phyloP scores from a whole-genome alignment of 1,284 basidiomycete species.

The Leccinum variabile region DNA sequence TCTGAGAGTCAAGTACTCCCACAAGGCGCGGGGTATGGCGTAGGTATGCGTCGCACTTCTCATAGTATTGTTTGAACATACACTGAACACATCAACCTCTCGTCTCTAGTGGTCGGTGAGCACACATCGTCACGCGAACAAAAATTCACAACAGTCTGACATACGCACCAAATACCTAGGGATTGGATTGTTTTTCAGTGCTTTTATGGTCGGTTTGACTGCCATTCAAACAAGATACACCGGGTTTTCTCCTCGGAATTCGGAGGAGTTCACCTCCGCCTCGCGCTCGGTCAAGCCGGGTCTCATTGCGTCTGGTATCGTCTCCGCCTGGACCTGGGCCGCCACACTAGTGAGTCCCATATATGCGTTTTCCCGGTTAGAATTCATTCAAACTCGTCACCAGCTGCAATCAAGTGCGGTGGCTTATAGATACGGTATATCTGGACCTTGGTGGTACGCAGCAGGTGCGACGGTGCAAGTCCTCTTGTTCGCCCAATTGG shows the following conservation, averaged over 20 bases:
- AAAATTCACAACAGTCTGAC: not conserved
- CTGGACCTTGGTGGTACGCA: conserved; percentile 73
- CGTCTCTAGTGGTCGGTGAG: conserved; percentile 49
- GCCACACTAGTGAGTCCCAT: conserved; percentile 58
- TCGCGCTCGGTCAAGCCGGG: conserved; percentile 84
- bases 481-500: conserved; percentile 71
- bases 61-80: not conserved
- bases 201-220: conserved; percentile 72
- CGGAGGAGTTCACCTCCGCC: conserved; percentile 83
- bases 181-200: conserved; percentile 82
- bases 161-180: conserved; percentile 41
- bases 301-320: conserved; percentile 87
- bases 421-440: conserved; percentile 80
- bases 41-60: conserved; percentile 52
- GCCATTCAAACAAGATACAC: conserved; percentile 74
- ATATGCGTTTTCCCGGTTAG: not conserved
- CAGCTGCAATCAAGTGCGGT: conserved; percentile 77
- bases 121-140: not conserved
- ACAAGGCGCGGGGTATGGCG: conserved; percentile 79
- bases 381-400: conserved; percentile 8
- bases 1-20: conserved; percentile 45
- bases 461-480: conserved; percentile 72
- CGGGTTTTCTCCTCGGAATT: conserved; percentile 65
- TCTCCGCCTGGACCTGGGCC: conserved; percentile 85
- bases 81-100: not conserved